Conservation (phyloP, 2,329 filamentous ascomycete genomes). For the Aspergillus sp. region DNA sequence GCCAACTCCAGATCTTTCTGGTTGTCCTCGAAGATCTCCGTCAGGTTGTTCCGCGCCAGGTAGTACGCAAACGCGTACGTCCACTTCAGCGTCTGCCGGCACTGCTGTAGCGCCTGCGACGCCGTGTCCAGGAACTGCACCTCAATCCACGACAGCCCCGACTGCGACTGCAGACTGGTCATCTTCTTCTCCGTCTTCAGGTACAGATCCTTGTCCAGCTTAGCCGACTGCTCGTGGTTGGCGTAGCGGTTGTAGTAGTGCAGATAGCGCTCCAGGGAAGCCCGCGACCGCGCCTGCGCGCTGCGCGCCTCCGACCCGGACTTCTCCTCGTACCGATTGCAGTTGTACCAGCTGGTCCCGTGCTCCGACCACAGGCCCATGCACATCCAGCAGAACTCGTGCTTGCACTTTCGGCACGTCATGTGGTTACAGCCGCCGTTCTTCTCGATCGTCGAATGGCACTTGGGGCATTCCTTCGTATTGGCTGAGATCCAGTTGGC, state of each 20-base stretch:
- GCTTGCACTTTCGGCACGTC: slow-evolving; percentile 92
- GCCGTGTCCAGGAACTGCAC: slow-evolving; percentile 95
- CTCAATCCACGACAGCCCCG: slow-evolving; percentile 98
- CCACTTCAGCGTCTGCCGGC: slow-evolving; percentile 98
- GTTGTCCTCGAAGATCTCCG: slow-evolving; percentile 97
- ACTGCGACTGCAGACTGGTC: slow-evolving; percentile 89
- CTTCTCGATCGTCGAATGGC: slow-evolving; percentile 96
- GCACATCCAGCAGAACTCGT: slow-evolving; percentile 99
- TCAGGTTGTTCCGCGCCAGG: slow-evolving; percentile 90
- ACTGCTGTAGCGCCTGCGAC: slow-evolving; percentile 89
- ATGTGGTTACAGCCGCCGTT: slow-evolving; percentile 98
- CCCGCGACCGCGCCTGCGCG: slow-evolving; percentile 84
- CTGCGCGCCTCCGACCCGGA: slow-evolving; percentile 86
- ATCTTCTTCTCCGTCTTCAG: slow-evolving; percentile 99
- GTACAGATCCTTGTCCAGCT: slow-evolving; percentile 93
- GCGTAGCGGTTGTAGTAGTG: slow-evolving; percentile 99
- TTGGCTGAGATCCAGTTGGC: slow-evolving; percentile 99
- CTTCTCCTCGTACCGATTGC: slow-evolving; percentile 95
- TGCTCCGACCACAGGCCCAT: slow-evolving; percentile 99
- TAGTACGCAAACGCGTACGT: slow-evolving; percentile 99
- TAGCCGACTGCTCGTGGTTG: slow-evolving; percentile 97
- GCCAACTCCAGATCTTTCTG: slow-evolving; percentile 98
- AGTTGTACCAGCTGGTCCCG: slow-evolving; percentile 99
- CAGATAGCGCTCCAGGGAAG: slow-evolving; percentile 90
- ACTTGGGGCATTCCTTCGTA: slow-evolving; percentile 96